Base-by-base conservation (phyloP, 257 asterid genomes). In the Fraxinus excelsior region DNA sequence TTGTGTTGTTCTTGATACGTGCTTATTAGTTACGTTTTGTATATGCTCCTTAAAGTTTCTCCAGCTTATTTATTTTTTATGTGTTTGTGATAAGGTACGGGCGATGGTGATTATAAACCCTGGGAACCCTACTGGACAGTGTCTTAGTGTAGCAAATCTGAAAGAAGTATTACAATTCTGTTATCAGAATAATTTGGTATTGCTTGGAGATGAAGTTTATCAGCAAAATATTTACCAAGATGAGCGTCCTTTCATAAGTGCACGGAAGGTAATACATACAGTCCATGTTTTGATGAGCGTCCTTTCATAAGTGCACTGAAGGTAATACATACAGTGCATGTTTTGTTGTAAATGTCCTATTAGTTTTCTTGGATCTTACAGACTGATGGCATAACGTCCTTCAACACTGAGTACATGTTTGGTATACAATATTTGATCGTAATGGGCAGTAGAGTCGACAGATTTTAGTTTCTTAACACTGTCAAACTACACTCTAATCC, bases 101-200 rank as follows among this genome's bases (percentile, higher is more conserved):
- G 99, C 99, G 70, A 95, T 95, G 99, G 99, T 93, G 90, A 93
- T 95, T 69, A 95, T 95, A 80, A 95, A 95, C 87, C 98, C 99
- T 2, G 99, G 99, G 70, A 95, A 95, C 75, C 99, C 98, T 8
- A 95, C 98, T 2, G 99, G 99, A 35, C 99, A 95, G 82, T 95
- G 99, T 77, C 97, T 95, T 34, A 93, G 99, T 72, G 91, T 65
- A 80, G 92, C 93, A 44, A 95, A 95, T 86, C 88, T 95, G 56
- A 85, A 35, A 79, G 93, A 91, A 76, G 82, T 95, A 4, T 3
- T 95, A 21, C 83, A 75, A 40, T 93, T 91, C 84, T 95, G 99
- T 85, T 88, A 91, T 86, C 90, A 85, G 81, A 94, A 95, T 88
- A 91, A 89, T 67, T 72, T 95, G 81, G 95, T 85, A 19, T 85